These are phyloP conservation scores for Vachellia collinsii DNA, from an alignment of 306 rosid genomes.

Conservation along the genomic window DNA sequence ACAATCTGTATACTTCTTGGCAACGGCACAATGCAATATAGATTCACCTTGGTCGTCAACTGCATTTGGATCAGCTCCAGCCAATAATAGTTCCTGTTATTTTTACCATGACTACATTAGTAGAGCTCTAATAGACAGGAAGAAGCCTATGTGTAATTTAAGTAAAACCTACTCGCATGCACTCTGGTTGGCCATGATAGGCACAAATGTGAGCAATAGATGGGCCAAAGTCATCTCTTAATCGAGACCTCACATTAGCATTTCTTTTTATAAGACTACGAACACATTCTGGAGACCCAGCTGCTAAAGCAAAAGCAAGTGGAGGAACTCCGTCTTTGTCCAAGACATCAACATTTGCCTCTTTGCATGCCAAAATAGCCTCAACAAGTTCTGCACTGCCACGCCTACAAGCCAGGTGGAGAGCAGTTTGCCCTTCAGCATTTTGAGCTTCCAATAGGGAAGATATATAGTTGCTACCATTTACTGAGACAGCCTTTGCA, in stretches of 20 bases:
- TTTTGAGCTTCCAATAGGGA: conserved; percentile 81
- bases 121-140: conserved; percentile 35
- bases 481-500: conserved; percentile 66
- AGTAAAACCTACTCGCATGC: conserved; percentile 86
- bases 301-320: conserved; percentile 91
- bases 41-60: conserved; percentile 97
- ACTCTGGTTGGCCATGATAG: conserved; percentile 98
- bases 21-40: conserved; percentile 87
- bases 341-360: conserved; percentile 87
- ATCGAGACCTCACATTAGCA: conserved; percentile 80
- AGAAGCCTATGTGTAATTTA: conserved; percentile 38
- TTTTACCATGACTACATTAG: conserved; percentile 34
- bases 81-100: conserved; percentile 83
- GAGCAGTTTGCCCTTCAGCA: conserved; percentile 95
- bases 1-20: conserved; percentile 92
- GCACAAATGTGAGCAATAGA: conserved; percentile 96
- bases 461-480: conserved; percentile 57
- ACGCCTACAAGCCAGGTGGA: conserved; percentile 95
- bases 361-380: conserved; percentile 76
- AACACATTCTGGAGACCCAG: conserved; percentile 96
- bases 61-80: conserved; percentile 96
- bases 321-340: conserved; percentile 98
- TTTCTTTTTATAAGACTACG: conserved; percentile 74
- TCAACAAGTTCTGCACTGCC: conserved; percentile 91
- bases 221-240: conserved; percentile 88